These are phyloP conservation scores for Pythium vanterpoolii DNA, from an alignment of 352 stramenopile genomes.

Conservation along the genomic window DNA sequence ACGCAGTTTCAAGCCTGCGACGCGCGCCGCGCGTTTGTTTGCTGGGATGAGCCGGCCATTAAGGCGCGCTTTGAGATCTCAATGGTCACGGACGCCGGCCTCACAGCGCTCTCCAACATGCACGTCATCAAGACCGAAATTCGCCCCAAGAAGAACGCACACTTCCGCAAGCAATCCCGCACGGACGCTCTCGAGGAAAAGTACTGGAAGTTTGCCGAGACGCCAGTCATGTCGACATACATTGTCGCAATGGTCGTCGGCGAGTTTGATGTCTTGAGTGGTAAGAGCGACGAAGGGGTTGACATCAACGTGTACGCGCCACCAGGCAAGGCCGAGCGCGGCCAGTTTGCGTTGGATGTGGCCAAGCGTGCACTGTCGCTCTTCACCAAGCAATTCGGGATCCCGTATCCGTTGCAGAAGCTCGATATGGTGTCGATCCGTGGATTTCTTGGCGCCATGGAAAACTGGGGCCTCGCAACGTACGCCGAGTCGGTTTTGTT, in stretches of 20 bases:
- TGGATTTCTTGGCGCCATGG: slow-evolving; percentile 95
- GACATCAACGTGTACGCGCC: slow-evolving; percentile 95
- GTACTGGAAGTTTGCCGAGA: slow-evolving; percentile 88
- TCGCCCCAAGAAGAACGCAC: slow-evolving; percentile 52
- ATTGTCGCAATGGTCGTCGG: slow-evolving; percentile 95
- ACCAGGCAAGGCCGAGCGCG: slow-evolving; percentile 85
- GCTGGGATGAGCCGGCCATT: slow-evolving; percentile 96
- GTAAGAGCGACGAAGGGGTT: slow-evolving; percentile 86
- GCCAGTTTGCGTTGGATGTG: slow-evolving; percentile 88
- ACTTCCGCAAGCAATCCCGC: slow-evolving; percentile 44
- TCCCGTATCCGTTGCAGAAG: slow-evolving; percentile 97
- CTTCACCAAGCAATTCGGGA: slow-evolving; percentile 67
- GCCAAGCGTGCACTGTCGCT: slow-evolving; percentile 63
- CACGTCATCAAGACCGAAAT: slow-evolving; percentile 86
- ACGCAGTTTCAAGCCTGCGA: slow-evolving; percentile 85
- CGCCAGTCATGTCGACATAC: slow-evolving; percentile 98
- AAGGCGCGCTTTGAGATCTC: slow-evolving; percentile 95
- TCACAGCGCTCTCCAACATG: slow-evolving; percentile 96
- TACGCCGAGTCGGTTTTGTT: slow-evolving; percentile 93
- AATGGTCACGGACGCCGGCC: slow-evolving; percentile 88
- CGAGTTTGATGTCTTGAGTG: slow-evolving; percentile 95
- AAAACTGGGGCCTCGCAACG: slow-evolving; percentile 94
- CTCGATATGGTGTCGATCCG: slow-evolving; percentile 96
- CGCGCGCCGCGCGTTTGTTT: slow-evolving; percentile 94
- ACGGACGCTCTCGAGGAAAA: slow-evolving; percentile 51